phyloP scores from a whole-genome alignment of 2,329 filamentous ascomycete genomes.

The Fusarium luffae region DNA sequence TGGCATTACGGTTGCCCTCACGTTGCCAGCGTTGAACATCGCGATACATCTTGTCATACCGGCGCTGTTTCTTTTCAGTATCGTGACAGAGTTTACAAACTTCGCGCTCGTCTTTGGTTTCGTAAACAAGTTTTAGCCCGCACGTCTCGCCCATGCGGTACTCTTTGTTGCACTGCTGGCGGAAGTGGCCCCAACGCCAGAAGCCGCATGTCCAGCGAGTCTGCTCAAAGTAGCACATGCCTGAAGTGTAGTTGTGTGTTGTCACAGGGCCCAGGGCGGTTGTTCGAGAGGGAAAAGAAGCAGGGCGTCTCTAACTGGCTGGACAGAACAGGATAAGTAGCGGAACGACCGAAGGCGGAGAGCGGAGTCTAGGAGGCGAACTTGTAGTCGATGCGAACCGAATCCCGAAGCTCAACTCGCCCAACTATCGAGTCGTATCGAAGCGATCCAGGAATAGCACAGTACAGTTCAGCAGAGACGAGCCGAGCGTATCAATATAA shows the following conservation, averaged over 20 bases:
- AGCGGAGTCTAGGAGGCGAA: slow-evolving; percentile 35
- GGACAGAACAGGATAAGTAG: slow-evolving; percentile 31
- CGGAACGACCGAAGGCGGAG: slow-evolving; percentile 27
- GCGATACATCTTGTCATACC: slow-evolving; percentile 77
- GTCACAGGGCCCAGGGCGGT: slow-evolving; percentile 22
- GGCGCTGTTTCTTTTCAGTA: slow-evolving; percentile 84
- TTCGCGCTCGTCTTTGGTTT: slow-evolving; percentile 70
- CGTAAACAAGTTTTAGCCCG: slow-evolving; percentile 89
- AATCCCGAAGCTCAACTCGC: slow-evolving; percentile 28
- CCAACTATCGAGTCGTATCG: slow-evolving; percentile 17
- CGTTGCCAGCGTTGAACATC: slow-evolving; percentile 81
- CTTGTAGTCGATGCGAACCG: slow-evolving; percentile 32
- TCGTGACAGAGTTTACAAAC: slow-evolving; percentile 90
- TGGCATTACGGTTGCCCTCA: slow-evolving; percentile 78
- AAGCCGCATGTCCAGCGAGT: slow-evolving; percentile 86
- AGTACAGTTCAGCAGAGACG: not conserved
- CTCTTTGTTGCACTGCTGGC: slow-evolving; percentile 91
- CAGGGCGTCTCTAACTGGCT: slow-evolving; percentile 17
- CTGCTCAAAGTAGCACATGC: slow-evolving; percentile 97
- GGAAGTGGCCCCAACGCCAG: slow-evolving; percentile 95
- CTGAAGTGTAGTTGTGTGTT: slow-evolving; percentile 44
- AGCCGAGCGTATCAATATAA: slow-evolving; percentile 10
- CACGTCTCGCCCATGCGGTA: slow-evolving; percentile 97
- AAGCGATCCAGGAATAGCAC: slow-evolving; percentile 13
- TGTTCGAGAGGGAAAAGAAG: slow-evolving; percentile 7